Evolutionary conservation across 352 stramenopile genomes (phyloP).

Genomic region (Phytophthora multivora): DNA sequence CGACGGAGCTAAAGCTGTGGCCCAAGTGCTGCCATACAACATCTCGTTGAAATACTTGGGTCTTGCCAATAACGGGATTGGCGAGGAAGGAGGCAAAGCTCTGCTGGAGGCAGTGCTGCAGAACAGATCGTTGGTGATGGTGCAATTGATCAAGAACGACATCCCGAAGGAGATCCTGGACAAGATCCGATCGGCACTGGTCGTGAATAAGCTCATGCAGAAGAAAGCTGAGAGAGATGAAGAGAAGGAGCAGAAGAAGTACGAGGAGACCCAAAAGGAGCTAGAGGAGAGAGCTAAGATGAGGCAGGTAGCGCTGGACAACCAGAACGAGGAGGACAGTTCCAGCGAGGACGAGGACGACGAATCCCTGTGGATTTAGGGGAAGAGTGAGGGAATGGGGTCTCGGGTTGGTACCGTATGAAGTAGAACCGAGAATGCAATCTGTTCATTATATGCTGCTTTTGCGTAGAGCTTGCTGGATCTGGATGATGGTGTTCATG

Average conservation of each 20-base stretch:
- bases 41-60: slow-evolving; percentile 56
- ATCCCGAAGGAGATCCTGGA: slow-evolving; percentile 39
- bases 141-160: slow-evolving; percentile 52
- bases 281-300: slow-evolving; percentile 5
- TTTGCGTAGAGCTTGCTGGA: not conserved
- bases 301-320: slow-evolving; percentile 17
- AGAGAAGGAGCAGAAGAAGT: slow-evolving; percentile 33
- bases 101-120: slow-evolving; percentile 50
- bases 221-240: slow-evolving; percentile 48
- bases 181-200: slow-evolving; percentile 45
- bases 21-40: slow-evolving; percentile 54
- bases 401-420: not conserved
- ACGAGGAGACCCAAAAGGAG: slow-evolving; percentile 33
- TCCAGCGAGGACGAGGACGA: slow-evolving; percentile 38
- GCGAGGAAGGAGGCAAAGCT: slow-evolving; percentile 41
- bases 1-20: slow-evolving; percentile 47
- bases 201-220: slow-evolving; percentile 58
- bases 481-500: not conserved
- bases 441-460: slow-evolving; percentile 11
- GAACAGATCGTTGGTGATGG: slow-evolving; percentile 49
- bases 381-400: not conserved
- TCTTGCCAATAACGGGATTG: slow-evolving; percentile 55
- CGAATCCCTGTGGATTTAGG: slow-evolving; percentile 52
- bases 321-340: slow-evolving; percentile 32
- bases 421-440: slow-evolving; percentile 23